Evolutionary conservation across 306 rosid genomes (phyloP).

Genomic region (Luffa aegyptiaca): DNA sequence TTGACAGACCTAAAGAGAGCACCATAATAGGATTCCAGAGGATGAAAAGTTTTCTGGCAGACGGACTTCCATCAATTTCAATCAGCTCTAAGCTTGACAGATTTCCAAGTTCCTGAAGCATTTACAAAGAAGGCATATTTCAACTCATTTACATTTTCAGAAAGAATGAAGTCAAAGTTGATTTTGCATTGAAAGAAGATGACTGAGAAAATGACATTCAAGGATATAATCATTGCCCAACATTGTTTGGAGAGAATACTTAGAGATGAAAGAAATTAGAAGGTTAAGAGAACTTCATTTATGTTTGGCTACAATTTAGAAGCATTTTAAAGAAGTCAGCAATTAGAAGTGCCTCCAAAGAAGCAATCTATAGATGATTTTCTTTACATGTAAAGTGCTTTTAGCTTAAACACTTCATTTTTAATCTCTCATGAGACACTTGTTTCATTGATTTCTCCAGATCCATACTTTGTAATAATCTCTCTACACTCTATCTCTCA

Average conservation of each 20-base stretch:
- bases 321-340: too few species aligned
- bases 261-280: neutral
- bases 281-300: neutral
- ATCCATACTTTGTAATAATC: neutral
- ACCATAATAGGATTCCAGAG: conserved; percentile 71
- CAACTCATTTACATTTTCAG: neutral
- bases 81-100: conserved; percentile 58
- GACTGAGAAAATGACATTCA: neutral
- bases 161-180: neutral
- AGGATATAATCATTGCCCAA: neutral
- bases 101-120: conserved; percentile 80
- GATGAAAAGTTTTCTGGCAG: conserved; percentile 70
- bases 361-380: too few species aligned
- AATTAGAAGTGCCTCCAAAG: too few species aligned
- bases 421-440: neutral
- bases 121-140: neutral
- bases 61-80: conserved; percentile 93
- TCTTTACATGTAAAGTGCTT: too few species aligned
- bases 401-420: too few species aligned
- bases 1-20: neutral
- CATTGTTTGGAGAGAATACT: too few species aligned
- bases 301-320: neutral
- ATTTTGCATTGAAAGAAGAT: neutral
- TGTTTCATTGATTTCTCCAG: neutral
- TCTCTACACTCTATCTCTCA: neutral